Conservation (phyloP, 768 basidiomycete species). For the Tylopilus rubrobrunneus region DNA sequence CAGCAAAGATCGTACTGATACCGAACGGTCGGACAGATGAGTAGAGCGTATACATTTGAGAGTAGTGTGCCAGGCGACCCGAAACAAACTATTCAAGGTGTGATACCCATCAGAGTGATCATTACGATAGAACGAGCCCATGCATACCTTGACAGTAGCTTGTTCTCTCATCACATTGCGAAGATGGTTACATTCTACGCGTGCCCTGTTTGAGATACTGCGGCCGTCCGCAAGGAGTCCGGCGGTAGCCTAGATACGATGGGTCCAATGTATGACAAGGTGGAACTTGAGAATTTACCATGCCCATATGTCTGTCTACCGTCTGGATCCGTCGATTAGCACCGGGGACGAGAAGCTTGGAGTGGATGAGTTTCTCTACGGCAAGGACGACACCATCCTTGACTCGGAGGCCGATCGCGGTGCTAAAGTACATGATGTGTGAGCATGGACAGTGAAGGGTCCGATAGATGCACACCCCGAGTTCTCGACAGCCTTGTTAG, state of each 20-base stretch:
- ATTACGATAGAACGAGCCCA: not conserved
- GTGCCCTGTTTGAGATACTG: conserved; percentile 77
- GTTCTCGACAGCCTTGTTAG: conserved; percentile 97
- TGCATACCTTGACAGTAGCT: conserved; percentile 71
- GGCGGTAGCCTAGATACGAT: conserved; percentile 69
- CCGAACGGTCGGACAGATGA: conserved; percentile 98
- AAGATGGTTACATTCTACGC: conserved; percentile 76
- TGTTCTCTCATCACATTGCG: conserved; percentile 71
- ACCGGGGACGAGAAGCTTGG: conserved; percentile 90
- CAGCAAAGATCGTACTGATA: conserved; percentile 86
- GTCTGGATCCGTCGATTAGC: conserved; percentile 92
- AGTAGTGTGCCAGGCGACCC: conserved; percentile 82
- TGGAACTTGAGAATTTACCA: conserved; percentile 47
- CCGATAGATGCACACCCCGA: conserved; percentile 62
- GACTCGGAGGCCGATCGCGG: conserved; percentile 92
- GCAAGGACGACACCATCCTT: conserved; percentile 94
- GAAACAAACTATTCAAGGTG: conserved; percentile 44
- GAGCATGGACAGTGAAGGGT: not conserved
- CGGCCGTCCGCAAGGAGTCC: conserved; percentile 93
- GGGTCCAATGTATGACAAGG: not conserved
- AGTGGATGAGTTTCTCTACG: conserved; percentile 97
- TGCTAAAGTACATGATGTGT: conserved; percentile 43
- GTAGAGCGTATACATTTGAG: conserved; percentile 95
- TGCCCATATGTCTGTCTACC: conserved; percentile 88
- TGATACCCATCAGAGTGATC: not conserved